Evolutionary conservation across 2,329 filamentous ascomycete species (phyloP).

Genomic region (Paracoccidioides lutzii): DNA sequence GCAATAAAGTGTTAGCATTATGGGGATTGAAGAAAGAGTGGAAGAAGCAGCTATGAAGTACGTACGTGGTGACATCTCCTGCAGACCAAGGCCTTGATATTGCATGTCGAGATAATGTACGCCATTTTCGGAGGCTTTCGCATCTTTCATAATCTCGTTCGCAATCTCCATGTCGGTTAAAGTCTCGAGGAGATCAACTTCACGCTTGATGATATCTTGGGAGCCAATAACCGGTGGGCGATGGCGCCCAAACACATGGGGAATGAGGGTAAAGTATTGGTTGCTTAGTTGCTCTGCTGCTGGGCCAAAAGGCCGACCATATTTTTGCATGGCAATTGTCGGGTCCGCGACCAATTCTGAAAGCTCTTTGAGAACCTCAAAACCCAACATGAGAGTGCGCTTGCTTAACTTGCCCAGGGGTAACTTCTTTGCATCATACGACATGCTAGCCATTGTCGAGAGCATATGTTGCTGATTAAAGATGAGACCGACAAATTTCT

Average conservation of each 20-base stretch:
- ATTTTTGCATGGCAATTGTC: slow-evolving; percentile 26
- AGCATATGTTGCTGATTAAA: slow-evolving; percentile 67
- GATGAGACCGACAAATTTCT: slow-evolving; percentile 64
- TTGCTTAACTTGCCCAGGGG: slow-evolving; percentile 78
- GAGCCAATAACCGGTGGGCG: slow-evolving; percentile 55
- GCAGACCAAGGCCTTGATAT: slow-evolving; percentile 56
- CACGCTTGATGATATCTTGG: slow-evolving; percentile 50
- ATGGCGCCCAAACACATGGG: slow-evolving; percentile 64
- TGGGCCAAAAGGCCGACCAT: slow-evolving; percentile 23
- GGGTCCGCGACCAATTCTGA: slow-evolving; percentile 51
- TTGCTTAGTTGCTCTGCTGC: slow-evolving; percentile 58
- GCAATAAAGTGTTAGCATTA: background rate
- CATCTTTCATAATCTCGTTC: slow-evolving; percentile 60
- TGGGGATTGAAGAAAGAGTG: background rate
- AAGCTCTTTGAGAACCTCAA: slow-evolving; percentile 63
- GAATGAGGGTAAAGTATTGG: slow-evolving; percentile 67
- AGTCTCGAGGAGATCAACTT: slow-evolving; percentile 68
- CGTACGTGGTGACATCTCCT: slow-evolving; percentile 57
- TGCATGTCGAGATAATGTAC: slow-evolving; percentile 59
- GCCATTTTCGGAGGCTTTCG: slow-evolving; percentile 37
- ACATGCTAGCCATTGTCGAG: slow-evolving; percentile 34
- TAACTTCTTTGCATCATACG: slow-evolving; percentile 49
- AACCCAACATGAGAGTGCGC: slow-evolving; percentile 60
- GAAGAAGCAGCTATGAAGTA: background rate
- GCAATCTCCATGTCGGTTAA: slow-evolving; percentile 78